Percentiles rank a stretch among this genome's conserved stretches.
These are phyloP conservation scores for Fragaria vesca DNA, from an alignment of 306 rosid genomes.

Conservation along the genomic window DNA sequence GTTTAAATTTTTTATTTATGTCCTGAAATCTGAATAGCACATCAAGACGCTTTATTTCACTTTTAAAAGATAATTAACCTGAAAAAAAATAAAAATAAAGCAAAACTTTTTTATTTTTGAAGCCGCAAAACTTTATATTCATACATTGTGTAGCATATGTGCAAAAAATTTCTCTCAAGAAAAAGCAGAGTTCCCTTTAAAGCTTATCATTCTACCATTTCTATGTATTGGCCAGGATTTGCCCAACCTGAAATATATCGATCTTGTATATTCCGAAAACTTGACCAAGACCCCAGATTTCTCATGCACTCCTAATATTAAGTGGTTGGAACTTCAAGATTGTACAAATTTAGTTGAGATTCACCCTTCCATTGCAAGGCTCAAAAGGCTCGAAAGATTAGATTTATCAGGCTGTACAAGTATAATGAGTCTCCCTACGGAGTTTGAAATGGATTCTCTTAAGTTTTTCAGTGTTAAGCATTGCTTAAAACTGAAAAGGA, in stretches of 20 bases:
- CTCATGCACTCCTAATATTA: slow-evolving; percentile 6
- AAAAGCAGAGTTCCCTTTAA: no score
- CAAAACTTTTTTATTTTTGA: no score
- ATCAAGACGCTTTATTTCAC: no score
- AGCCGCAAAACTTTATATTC: no score
- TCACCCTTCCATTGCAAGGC: slow-evolving; percentile 15
- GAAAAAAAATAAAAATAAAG: no score
- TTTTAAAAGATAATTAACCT: no score
- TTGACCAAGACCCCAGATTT: slow-evolving; percentile 24
- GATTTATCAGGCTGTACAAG: neutral
- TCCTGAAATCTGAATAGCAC: no score
- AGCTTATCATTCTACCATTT: no score
- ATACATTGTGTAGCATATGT: no score
- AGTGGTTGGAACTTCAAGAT: neutral
- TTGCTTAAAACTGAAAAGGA: slow-evolving; percentile 8
- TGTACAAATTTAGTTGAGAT: slow-evolving; percentile 19
- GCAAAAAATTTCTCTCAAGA: no score
- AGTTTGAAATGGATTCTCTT: slow-evolving; percentile 12
- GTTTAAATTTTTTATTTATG: no score
- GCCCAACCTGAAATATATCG: slow-evolving; percentile 3
- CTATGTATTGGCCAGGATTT: neutral
- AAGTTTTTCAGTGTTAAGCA: neutral
- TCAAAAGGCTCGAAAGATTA: neutral
- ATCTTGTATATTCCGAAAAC: slow-evolving; percentile 3
- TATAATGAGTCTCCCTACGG: slow-evolving; percentile 2